Evolutionary conservation across 2,329 filamentous ascomycete genomes (phyloP).

Genomic region (Didymella keratinophila): DNA sequence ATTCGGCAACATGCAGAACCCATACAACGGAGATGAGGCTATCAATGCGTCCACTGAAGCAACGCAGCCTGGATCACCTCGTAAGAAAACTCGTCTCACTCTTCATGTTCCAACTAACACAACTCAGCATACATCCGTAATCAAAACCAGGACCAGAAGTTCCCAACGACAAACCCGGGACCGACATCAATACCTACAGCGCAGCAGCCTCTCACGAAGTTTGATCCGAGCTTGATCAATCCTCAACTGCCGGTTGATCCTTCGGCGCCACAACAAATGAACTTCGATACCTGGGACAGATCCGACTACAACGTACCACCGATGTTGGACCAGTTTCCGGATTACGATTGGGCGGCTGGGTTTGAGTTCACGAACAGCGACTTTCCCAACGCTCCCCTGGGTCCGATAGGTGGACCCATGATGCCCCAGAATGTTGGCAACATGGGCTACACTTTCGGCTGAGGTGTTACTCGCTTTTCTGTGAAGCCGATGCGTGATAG

Average conservation of each 20-base stretch:
- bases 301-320: slow-evolving; percentile 41
- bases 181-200: slow-evolving; percentile 6
- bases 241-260: slow-evolving; percentile 33
- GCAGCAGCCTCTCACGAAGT: slow-evolving; percentile 35
- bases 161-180: slow-evolving; percentile 23
- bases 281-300: slow-evolving; percentile 39
- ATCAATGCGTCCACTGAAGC: slow-evolving; percentile 28
- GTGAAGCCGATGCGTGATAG: neutral
- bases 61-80: slow-evolving; percentile 38
- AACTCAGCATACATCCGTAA: slow-evolving; percentile 26
- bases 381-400: slow-evolving; percentile 34
- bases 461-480: slow-evolving; percentile 2
- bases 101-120: slow-evolving; percentile 20
- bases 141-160: slow-evolving; percentile 25
- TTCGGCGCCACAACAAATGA: slow-evolving; percentile 26
- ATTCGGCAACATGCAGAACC: slow-evolving; percentile 48
- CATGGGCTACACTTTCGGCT: slow-evolving; percentile 41
- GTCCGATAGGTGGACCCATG: slow-evolving; percentile 29
- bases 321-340: slow-evolving; percentile 48
- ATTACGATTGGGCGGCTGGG: slow-evolving; percentile 50
- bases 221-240: slow-evolving; percentile 37
- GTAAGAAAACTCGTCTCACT: slow-evolving; percentile 28
- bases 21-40: slow-evolving; percentile 46
- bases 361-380: slow-evolving; percentile 46
- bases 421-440: slow-evolving; percentile 32